phyloP scores from a whole-genome alignment of 257 asterid genomes.

The Solanum infundibuliforme region DNA sequence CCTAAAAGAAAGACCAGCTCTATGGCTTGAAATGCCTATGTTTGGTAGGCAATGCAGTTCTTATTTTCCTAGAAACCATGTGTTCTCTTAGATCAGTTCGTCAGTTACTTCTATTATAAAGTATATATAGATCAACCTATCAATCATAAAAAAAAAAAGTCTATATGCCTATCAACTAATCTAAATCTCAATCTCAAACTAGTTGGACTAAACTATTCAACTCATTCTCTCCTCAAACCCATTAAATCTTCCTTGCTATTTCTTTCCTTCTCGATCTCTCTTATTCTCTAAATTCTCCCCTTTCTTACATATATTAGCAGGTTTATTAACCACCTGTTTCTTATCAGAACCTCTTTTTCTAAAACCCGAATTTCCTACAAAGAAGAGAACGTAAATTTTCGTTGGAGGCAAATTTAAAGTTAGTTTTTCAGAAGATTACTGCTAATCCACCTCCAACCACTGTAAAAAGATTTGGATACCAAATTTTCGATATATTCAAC shows the following conservation, averaged over 20 bases:
- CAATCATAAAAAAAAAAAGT: background rate
- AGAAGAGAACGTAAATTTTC: background rate
- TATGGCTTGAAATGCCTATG: background rate
- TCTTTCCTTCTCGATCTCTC: background rate
- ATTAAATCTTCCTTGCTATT: background rate
- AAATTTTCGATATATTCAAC: background rate
- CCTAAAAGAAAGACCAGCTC: constrained; percentile 17
- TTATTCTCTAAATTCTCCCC: background rate
- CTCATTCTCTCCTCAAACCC: background rate
- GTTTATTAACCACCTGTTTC: background rate
- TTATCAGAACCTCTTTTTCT: background rate
- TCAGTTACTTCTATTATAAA: background rate
- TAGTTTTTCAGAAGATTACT: background rate
- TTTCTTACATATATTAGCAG: background rate
- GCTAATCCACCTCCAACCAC: background rate
- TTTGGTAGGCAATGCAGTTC: background rate
- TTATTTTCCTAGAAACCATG: background rate
- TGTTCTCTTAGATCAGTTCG: background rate
- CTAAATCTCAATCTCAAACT: background rate
- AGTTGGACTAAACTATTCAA: background rate
- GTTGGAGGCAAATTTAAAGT: background rate
- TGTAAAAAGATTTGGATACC: background rate
- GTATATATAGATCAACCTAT: background rate
- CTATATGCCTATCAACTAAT: background rate
- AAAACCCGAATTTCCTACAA: background rate